These are phyloP conservation scores for Arctium lappa DNA, from an alignment of 129 eudicot genomes.

Conservation along the genomic window DNA sequence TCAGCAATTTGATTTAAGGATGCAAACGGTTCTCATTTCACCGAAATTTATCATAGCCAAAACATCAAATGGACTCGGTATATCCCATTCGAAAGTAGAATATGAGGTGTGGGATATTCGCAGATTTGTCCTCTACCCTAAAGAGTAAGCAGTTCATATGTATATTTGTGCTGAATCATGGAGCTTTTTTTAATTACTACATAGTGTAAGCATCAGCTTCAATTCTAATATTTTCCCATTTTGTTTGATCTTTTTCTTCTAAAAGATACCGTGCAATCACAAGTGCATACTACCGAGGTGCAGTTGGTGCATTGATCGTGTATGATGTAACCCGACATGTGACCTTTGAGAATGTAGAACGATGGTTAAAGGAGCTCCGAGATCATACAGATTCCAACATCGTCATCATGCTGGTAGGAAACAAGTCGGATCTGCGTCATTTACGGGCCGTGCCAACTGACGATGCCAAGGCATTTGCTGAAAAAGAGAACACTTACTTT, in stretches of 20 bases:
- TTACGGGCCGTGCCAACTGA: constrained; percentile 66
- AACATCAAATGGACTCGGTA: neutral
- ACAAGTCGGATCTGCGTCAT: constrained; percentile 74
- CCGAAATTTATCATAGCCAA: neutral
- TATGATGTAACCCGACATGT: constrained; percentile 73
- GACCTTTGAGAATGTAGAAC: constrained; percentile 69
- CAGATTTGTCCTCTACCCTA: no score
- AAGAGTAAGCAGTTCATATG: neutral
- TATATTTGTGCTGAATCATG: neutral
- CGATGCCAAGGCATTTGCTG: constrained; percentile 61
- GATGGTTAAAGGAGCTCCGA: constrained; percentile 80
- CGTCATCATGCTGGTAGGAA: constrained; percentile 79
- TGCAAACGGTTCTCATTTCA: neutral
- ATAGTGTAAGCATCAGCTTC: neutral
- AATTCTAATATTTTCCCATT: neutral
- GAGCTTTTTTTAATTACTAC: neutral
- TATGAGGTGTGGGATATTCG: no score
- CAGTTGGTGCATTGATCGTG: constrained; percentile 71
- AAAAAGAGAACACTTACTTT: constrained; percentile 51
- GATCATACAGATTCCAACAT: constrained; percentile 71
- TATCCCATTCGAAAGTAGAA: neutral
- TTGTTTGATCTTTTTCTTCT: neutral
- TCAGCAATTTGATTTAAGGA: neutral
- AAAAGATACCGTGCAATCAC: constrained; percentile 74
- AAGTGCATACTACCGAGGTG: constrained; percentile 80